Percentiles rank a stretch among this genome's conserved stretches.
phyloP scores from a whole-genome alignment of 2,329 filamentous ascomycete species.

The Acephala macrosclerotiorum region DNA sequence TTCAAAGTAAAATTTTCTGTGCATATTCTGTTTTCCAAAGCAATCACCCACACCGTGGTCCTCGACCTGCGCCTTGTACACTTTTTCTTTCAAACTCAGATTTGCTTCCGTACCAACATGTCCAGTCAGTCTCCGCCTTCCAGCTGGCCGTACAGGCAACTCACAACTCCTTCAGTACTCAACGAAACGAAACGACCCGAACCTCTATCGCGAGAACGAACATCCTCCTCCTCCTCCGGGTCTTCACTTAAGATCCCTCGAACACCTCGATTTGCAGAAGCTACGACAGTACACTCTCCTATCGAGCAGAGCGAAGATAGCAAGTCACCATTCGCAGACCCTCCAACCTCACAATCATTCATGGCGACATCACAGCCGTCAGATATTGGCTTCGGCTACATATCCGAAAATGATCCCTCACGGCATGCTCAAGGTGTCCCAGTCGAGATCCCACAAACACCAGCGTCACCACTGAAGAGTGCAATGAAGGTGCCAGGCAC shows the following conservation, averaged over 20 bases:
- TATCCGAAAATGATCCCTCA: constrained; percentile 63
- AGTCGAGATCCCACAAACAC: constrained; percentile 69
- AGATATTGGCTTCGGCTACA: constrained; percentile 93
- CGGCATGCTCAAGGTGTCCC: constrained; percentile 53
- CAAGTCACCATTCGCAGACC: constrained; percentile 65
- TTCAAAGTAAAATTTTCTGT: constrained; percentile 16
- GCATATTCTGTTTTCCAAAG: constrained; percentile 20
- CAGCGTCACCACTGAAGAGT: constrained; percentile 85
- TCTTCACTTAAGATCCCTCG: constrained; percentile 67
- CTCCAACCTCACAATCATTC: constrained; percentile 56
- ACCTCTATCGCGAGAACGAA: constrained; percentile 42
- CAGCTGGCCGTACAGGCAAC: constrained; percentile 32
- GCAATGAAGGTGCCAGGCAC: constrained; percentile 89
- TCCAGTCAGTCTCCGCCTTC: constrained; percentile 35
- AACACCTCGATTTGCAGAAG: constrained; percentile 82
- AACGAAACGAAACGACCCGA: constrained; percentile 41
- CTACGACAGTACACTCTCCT: constrained; percentile 80
- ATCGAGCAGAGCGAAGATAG: constrained; percentile 61
- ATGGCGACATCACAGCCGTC: constrained; percentile 74
- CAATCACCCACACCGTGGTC: constrained; percentile 26
- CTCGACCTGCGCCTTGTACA: constrained; percentile 34
- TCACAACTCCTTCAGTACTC: constrained; percentile 31
- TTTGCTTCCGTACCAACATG: constrained; percentile 33
- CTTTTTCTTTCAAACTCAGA: constrained; percentile 23
- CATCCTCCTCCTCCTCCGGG: constrained; percentile 51